A percentile compares a stretch with the other conserved stretches of the same genome.
These are phyloP conservation scores for Hirschioporus abietinus DNA, from an alignment of 768 basidiomycete genomes.

Conservation along the genomic window DNA sequence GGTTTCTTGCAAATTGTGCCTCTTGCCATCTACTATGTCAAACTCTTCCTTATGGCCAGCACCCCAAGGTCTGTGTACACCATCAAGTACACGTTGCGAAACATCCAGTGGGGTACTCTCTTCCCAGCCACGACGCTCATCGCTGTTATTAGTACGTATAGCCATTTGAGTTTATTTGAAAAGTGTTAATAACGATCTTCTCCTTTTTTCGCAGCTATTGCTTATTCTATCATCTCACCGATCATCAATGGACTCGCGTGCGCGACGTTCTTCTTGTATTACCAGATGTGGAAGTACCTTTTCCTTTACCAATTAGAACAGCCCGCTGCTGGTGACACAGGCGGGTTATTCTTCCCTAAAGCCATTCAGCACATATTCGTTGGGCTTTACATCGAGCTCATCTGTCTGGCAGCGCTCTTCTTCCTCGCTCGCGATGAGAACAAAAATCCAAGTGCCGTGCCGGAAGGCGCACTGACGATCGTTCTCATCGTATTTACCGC, in stretches of 20 bases:
- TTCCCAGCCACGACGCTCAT: conserved; percentile 74
- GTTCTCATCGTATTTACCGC: conserved; percentile 80
- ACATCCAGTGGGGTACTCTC: conserved; percentile 70
- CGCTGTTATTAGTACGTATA: conserved; percentile 68
- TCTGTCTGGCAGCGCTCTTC: conserved; percentile 84
- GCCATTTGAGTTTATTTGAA: neutral
- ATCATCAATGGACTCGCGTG: conserved; percentile 89
- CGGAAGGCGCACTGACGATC: conserved; percentile 80
- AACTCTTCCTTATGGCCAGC: conserved; percentile 79
- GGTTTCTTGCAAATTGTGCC: conserved; percentile 77
- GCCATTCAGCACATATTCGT: conserved; percentile 92
- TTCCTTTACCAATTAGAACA: conserved; percentile 80
- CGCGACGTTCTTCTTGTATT: conserved; percentile 79
- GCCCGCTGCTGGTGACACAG: conserved; percentile 67
- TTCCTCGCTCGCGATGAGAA: conserved; percentile 71
- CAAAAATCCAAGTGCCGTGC: conserved; percentile 48
- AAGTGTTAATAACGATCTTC: conserved; percentile 2
- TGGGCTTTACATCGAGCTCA: conserved; percentile 86
- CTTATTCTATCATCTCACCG: conserved; percentile 87
- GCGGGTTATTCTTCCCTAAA: conserved; percentile 92
- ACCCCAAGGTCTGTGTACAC: conserved; percentile 82
- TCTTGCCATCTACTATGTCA: conserved; percentile 84
- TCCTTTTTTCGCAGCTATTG: conserved; percentile 42
- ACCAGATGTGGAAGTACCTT: conserved; percentile 52
- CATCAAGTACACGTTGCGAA: conserved; percentile 71